A percentile compares a stretch with the other conserved stretches of the same genome.
Evolutionary conservation across 1,139 yeast genomes (phyloP).

Genomic region (Pichia sp.): DNA sequence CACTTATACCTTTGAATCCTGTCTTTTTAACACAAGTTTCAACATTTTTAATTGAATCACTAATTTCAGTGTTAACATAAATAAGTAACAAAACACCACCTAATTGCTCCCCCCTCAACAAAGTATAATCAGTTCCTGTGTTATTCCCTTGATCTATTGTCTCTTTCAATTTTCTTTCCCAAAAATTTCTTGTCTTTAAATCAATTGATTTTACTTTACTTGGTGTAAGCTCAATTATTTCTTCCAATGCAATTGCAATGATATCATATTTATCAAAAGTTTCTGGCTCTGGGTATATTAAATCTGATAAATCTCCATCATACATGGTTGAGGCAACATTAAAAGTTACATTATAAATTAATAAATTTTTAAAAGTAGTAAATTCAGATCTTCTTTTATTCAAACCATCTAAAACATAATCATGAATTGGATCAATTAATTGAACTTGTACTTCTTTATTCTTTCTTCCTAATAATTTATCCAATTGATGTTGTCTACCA

Average conservation of each 20-base stretch:
- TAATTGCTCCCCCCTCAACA: conserved; percentile 79
- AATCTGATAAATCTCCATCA: conserved; percentile 44
- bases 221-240: conserved; percentile 84
- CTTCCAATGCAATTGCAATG: conserved; percentile 82
- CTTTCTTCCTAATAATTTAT: conserved; percentile 43
- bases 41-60: conserved; percentile 59
- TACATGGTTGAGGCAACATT: conserved; percentile 59
- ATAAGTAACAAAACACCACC: conserved; percentile 85
- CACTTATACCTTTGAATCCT: conserved; percentile 90
- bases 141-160: conserved; percentile 42
- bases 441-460: conserved; percentile 42
- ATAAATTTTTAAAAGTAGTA: conserved; percentile 44
- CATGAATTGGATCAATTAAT: conserved; percentile 68
- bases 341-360: conserved; percentile 58
- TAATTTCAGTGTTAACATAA: conserved; percentile 52
- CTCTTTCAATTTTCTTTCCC: conserved; percentile 67
- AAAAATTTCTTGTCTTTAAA: conserved; percentile 56
- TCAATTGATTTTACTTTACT: conserved; percentile 84
- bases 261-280: conserved; percentile 40
- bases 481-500: conserved; percentile 33
- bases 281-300: conserved; percentile 46
- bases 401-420: conserved; percentile 51
- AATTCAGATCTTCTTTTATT: conserved; percentile 42
- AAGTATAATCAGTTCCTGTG: conserved; percentile 32
- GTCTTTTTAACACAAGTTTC: conserved; percentile 81